Base-by-base conservation (phyloP, 169 alveolate genomes). In the Plasmodium inui region DNA sequence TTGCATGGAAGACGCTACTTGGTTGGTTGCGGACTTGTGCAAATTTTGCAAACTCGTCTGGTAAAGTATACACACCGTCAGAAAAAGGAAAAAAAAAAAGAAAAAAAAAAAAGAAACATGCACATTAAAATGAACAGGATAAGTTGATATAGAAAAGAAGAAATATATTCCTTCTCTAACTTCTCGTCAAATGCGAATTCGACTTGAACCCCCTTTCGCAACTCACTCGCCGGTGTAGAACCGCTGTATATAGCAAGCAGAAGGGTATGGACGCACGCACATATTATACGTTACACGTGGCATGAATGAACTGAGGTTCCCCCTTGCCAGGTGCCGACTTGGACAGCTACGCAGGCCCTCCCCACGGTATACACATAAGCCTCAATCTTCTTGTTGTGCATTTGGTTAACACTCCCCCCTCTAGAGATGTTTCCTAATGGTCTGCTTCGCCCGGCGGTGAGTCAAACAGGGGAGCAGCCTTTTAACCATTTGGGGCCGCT, bases 401-500 rank as follows among this genome's bases (percentile, higher is more conserved):
- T 41, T 41, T 41, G 53, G 53, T 8, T 41, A 41, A 41, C 53
- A 41, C 53, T 17, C 1, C 4, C 57, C 44, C 44, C 44, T 8
- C 44, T n/a, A n/a, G n/a, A n/a, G n/a, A 41, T 41, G 57, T 67
- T 61, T 83, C 46, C 34, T 70, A 30, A 67, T 83, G 92, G 34
- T 39, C 92, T 83, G 67, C 74, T 83, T 83, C 81, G 26, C 67
- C 70, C 74, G 9, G 19, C 19, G 30, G 82, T 26, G 92, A 50
- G 50, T 83, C 73, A 70, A 83, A 39, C 46, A 30, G 44, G 57
- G 57, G 57, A 46, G 17, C 72, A 67, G 61, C 70, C 74, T 26
- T 71, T 39, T 70, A 39, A 83, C 73, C 53, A 83, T 39, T 83
- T 83, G 44, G 55, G 10, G 32, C 8, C 26, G 74, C 19, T n/a